phyloP scores from a whole-genome alignment of 169 alveolate genomes.

The Plasmodium gaboni region DNA sequence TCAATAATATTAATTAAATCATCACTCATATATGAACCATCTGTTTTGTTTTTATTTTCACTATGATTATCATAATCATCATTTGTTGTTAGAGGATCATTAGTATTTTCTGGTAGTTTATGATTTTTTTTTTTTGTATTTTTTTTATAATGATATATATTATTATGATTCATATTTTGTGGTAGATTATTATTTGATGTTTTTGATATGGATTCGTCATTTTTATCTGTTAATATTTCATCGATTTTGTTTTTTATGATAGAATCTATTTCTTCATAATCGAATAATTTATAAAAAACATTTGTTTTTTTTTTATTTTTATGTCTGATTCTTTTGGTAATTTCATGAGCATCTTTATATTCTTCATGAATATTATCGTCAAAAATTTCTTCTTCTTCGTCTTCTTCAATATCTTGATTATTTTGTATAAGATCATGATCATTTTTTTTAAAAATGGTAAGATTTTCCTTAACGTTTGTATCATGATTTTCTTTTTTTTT shows the following conservation, averaged over 20 bases:
- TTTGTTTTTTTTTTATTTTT: conserved; percentile 62
- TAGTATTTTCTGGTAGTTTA: background rate
- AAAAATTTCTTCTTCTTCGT: background rate
- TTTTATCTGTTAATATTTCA: conserved; percentile 47
- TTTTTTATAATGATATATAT: background rate
- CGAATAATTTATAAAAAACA: conserved; percentile 63
- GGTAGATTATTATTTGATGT: background rate
- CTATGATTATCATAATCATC: background rate
- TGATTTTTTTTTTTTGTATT: background rate
- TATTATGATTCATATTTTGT: background rate
- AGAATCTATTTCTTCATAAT: conserved; percentile 46
- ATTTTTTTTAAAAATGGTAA: conserved; percentile 32
- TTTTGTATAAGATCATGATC: conserved; percentile 6
- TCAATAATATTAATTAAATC: conserved; percentile 62
- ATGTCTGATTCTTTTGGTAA: conserved; percentile 62
- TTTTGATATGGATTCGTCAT: conserved; percentile 24
- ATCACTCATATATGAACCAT: conserved; percentile 28
- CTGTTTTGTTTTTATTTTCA: conserved; percentile 7
- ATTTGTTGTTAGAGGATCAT: background rate
- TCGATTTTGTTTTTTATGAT: conserved; percentile 44
- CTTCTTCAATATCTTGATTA: conserved; percentile 4
- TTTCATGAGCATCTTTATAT: conserved; percentile 37
- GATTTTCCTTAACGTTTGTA: background rate
- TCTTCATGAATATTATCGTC: conserved; percentile 43
- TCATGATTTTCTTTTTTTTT: conserved; percentile 2